Evolutionary conservation across 2,329 filamentous ascomycete species (phyloP).

Genomic region (Penicillium sp.): DNA sequence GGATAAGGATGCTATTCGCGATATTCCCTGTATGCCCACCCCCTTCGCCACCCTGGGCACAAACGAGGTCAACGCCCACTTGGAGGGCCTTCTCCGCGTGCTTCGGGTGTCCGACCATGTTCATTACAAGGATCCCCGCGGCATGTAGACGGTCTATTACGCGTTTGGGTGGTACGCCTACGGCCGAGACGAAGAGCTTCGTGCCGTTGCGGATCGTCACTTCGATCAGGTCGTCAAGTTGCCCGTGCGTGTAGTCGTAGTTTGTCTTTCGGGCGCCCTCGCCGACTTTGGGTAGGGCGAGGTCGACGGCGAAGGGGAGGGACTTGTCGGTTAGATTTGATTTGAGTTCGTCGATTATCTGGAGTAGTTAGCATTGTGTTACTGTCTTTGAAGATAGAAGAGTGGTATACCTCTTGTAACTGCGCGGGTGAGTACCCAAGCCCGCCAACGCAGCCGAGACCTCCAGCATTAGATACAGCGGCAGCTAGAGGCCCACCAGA

Average conservation of each 20-base stretch:
- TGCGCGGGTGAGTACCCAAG: constrained; percentile 76
- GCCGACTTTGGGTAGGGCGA: constrained; percentile 91
- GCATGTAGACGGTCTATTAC: constrained; percentile 91
- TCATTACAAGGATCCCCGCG: constrained; percentile 93
- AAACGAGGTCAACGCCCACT: constrained; percentile 92
- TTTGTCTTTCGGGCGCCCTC: constrained; percentile 95
- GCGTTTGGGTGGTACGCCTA: constrained; percentile 86
- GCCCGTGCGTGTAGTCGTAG: constrained; percentile 99
- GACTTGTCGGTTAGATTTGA: constrained; percentile 18
- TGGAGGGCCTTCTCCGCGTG: constrained; percentile 96
- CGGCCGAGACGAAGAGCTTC: constrained; percentile 93
- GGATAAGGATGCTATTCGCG: constrained; percentile 56
- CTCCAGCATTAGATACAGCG: constrained; percentile 94
- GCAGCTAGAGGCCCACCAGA: constrained; percentile 95
- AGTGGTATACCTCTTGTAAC: constrained; percentile 57
- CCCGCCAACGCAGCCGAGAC: constrained; percentile 93
- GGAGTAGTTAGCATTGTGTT: not conserved
- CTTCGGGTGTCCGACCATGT: constrained; percentile 99
- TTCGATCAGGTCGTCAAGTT: constrained; percentile 85
- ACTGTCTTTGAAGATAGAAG: too few relatives aligned
- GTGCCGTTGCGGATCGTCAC: constrained; percentile 91
- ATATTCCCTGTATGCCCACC: constrained; percentile 96
- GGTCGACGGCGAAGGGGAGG: constrained; percentile 27
- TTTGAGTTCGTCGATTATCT: constrained; percentile 79
- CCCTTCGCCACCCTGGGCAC: constrained; percentile 82